Percentiles rank a stretch among this genome's conserved stretches.
phyloP scores from a whole-genome alignment of 129 eudicot species.

The carrot (Daucus carota) region DNA sequence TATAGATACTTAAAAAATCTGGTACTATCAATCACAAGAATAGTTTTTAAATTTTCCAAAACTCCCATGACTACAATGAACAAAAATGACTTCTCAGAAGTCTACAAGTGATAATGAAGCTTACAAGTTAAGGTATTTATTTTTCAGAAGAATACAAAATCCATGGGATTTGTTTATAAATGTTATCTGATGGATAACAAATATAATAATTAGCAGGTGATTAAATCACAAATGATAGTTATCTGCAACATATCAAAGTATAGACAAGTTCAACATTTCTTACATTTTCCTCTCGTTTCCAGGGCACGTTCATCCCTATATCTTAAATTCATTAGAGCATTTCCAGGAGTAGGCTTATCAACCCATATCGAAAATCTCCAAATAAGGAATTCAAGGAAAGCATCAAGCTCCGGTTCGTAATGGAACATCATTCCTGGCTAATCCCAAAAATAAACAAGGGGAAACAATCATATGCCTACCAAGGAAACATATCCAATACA shows the following conservation, averaged over 20 bases:
- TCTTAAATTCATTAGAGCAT: conserved; percentile 89
- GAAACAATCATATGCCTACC: conserved; percentile 30
- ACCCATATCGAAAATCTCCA: conserved; percentile 99
- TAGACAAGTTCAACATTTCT: conserved; percentile 18
- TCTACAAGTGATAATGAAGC: background rate
- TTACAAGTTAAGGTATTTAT: background rate
- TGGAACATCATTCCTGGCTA: conserved; percentile 99
- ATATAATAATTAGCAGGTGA: background rate
- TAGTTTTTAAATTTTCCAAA: background rate
- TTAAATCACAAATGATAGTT: background rate
- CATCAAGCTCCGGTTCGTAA: conserved; percentile 95
- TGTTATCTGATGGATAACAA: background rate
- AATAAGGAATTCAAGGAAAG: conserved; percentile 90
- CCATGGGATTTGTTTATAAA: background rate
- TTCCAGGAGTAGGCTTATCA: conserved; percentile 99
- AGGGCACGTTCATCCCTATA: conserved; percentile 92
- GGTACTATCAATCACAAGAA: background rate
- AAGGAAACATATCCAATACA: background rate
- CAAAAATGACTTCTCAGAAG: background rate
- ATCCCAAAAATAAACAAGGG: conserved; percentile 42
- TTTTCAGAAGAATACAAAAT: background rate
- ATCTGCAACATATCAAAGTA: conserved; percentile 1
- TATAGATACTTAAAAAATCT: background rate
- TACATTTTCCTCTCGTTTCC: conserved; percentile 72
- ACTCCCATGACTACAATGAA: background rate